Evolutionary conservation across 2,329 filamentous ascomycete species (phyloP).

Genomic region (Epicoccum nigrum): DNA sequence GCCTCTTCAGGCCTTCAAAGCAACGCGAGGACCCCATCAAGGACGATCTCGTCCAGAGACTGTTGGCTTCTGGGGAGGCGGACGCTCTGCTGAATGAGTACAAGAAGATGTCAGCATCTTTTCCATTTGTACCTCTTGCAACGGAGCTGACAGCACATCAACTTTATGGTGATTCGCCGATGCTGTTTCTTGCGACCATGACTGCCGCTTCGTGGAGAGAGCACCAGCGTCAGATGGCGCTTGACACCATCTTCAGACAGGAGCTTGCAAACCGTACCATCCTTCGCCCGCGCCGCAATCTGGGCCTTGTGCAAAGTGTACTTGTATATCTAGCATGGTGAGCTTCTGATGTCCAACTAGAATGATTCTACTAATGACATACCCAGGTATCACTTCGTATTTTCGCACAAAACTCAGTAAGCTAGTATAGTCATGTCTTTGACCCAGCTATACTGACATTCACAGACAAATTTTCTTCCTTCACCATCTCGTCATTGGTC

Average conservation of each 20-base stretch:
- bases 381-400: conserved; percentile 43
- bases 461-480: conserved; percentile 34
- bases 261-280: conserved; percentile 45
- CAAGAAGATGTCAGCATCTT: conserved; percentile 36
- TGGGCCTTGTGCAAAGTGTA: conserved; percentile 42
- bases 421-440: background rate
- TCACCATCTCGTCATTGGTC: conserved; percentile 38
- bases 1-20: conserved; percentile 24
- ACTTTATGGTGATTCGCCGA: conserved; percentile 34
- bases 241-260: conserved; percentile 36
- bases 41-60: conserved; percentile 23
- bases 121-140: conserved; percentile 40
- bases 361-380: conserved; percentile 2
- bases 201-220: conserved; percentile 38
- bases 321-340: conserved; percentile 45
- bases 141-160: conserved; percentile 19
- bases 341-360: background rate
- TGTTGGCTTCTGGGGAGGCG: conserved; percentile 34
- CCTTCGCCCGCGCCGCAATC: conserved; percentile 33
- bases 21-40: conserved; percentile 31
- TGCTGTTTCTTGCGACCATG: conserved; percentile 42
- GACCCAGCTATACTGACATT: background rate
- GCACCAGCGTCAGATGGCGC: conserved; percentile 31
- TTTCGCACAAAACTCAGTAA: conserved; percentile 45
- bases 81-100: conserved; percentile 35